Conservation (phyloP, 805 yeast genomes). For the Lipomyces japonicus region DNA sequence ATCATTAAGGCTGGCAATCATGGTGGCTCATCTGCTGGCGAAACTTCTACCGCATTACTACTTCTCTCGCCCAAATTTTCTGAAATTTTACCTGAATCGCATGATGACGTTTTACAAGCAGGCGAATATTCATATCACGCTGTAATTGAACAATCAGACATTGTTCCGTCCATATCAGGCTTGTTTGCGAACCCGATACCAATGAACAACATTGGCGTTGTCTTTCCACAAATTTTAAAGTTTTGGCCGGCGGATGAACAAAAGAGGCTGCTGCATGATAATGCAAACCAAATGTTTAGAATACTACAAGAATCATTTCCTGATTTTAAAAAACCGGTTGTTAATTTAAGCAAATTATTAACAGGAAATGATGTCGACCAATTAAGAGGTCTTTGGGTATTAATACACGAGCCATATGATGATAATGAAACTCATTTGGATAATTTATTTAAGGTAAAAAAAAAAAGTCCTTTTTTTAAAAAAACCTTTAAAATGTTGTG, state of each 20-base stretch:
- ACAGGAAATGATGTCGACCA: conserved; percentile 10
- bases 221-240: conserved; percentile 54
- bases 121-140: conserved; percentile 49
- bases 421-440: background rate
- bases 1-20: conserved; percentile 60
- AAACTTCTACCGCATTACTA: conserved; percentile 79
- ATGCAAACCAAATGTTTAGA: conserved; percentile 34
- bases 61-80: conserved; percentile 62
- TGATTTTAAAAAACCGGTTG: conserved; percentile 39
- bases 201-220: conserved; percentile 66
- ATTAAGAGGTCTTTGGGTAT: conserved; percentile 14
- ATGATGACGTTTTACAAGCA: background rate
- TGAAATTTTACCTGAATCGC: conserved; percentile 21
- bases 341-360: conserved; percentile 1
- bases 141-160: conserved; percentile 60
- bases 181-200: conserved; percentile 66
- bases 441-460: background rate
- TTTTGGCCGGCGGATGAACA: conserved; percentile 33
- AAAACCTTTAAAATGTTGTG: background rate
- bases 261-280: conserved; percentile 47
- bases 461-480: background rate
- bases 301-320: conserved; percentile 31
- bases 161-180: conserved; percentile 66
- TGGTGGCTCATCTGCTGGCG: conserved; percentile 93
- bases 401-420: conserved; percentile 3